Evolutionary conservation across 2,329 filamentous ascomycete species (phyloP).

Genomic region (Pyrenophora teres): DNA sequence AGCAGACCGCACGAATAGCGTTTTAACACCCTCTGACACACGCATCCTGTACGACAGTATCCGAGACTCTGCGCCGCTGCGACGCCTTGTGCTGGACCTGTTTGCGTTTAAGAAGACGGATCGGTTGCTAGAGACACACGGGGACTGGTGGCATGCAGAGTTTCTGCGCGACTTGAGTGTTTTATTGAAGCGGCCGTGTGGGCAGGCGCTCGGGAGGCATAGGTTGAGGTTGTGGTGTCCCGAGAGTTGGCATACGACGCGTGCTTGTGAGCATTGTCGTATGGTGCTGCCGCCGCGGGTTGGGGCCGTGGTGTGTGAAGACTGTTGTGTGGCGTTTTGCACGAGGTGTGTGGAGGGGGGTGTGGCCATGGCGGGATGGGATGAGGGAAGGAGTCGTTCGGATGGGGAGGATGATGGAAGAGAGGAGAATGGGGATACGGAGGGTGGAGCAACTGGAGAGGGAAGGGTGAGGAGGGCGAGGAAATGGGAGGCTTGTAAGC

Average conservation of each 20-base stretch:
- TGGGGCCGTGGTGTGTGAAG: slow-evolving; percentile 47
- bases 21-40: slow-evolving; percentile 56
- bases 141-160: slow-evolving; percentile 54
- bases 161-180: slow-evolving; percentile 56
- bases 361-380: slow-evolving; percentile 38
- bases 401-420: slow-evolving; percentile 5
- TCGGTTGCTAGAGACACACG: slow-evolving; percentile 52
- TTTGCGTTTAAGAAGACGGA: slow-evolving; percentile 60
- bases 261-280: slow-evolving; percentile 46
- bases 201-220: slow-evolving; percentile 51
- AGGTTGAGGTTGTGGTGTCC: slow-evolving; percentile 48
- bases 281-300: slow-evolving; percentile 47
- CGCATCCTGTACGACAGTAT: slow-evolving; percentile 54
- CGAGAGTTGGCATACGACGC: slow-evolving; percentile 39
- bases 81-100: slow-evolving; percentile 53
- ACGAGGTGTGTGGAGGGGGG: slow-evolving; percentile 44
- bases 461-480: slow-evolving; percentile 32
- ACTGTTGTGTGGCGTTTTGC: slow-evolving; percentile 52
- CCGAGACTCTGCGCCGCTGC: slow-evolving; percentile 46
- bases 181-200: slow-evolving; percentile 52
- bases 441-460: slow-evolving; percentile 30
- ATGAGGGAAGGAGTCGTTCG: slow-evolving; percentile 29
- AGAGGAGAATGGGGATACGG: slow-evolving; percentile 10
- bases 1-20: slow-evolving; percentile 55
- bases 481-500: slow-evolving; percentile 46